Evolutionary conservation across 306 rosid species (phyloP), one percentile per base, ranked within the genome.

Genomic region (Prunus fruticosa): DNA sequence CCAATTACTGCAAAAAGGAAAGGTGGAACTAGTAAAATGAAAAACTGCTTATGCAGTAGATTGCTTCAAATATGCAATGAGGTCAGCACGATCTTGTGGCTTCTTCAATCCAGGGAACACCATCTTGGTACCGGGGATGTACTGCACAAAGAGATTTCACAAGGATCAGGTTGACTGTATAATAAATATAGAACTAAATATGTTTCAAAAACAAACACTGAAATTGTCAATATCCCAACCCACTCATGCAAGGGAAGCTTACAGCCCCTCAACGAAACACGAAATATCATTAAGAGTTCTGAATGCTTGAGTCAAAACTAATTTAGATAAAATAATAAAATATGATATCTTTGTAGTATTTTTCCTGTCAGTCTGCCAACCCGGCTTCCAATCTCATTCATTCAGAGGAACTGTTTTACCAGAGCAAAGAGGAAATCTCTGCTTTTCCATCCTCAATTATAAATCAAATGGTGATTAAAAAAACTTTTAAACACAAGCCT

Each of bases 121-220:
- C 98, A 94, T 94, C 93, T 94, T 94, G 8, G 98, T 92, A 69
- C 98, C 98, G 1, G 98, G 98, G 82, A 94, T 88, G 81, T 90
- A 92, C 96, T 92, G 97, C 90, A 82, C 23, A 79, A 65, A 25
- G 19, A 75, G 30, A 14, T 58, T 64, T 16, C 50, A 63, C 63
- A 20, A 45, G 45, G 23, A 73, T 77, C 8, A 79, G 54, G 19
- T 25, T 14, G 51, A 25, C 8, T 2, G 3, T 2, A 19, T 2
- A 57, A 52, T 0, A 11, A 15, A 16, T 3, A 11, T 2, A 3
- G 14, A 38, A 78, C 60, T 28, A 5, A 19, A 50, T 3, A 3
- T 15, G 49, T 28, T 28, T 38, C 7, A 38, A 38, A 28, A 2
- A 15, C 0, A 27, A 13, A 28, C 32, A 22, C 30, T 5, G 7